These are phyloP conservation scores for Cladobotryum mycophilum DNA, from an alignment of 2,329 filamentous ascomycete genomes.

Conservation along the genomic window DNA sequence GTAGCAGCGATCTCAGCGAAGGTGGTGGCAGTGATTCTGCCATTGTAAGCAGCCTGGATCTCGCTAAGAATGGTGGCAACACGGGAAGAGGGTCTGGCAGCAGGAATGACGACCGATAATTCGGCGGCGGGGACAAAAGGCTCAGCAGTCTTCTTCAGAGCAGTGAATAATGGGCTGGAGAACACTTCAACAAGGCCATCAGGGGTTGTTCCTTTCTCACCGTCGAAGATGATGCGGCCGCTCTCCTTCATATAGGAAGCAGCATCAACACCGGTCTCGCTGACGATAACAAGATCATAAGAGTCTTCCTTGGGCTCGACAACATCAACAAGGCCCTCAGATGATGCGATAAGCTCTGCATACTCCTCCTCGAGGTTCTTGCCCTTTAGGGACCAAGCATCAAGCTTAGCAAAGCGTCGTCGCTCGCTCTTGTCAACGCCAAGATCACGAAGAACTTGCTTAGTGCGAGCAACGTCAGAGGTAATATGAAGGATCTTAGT, in stretches of 20 bases:
- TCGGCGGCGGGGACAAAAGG: conserved; percentile 4
- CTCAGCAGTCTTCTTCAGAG: conserved; percentile 9
- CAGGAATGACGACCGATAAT: conserved; percentile 15
- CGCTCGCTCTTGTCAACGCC: conserved; percentile 15
- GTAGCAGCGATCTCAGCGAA: conserved; percentile 13
- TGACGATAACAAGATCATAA: conserved; percentile 18
- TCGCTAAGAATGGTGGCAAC: conserved; percentile 11
- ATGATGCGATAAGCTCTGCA: conserved; percentile 6
- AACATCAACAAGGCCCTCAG: conserved; percentile 11
- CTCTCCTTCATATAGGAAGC: conserved; percentile 22
- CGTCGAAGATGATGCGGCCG: conserved; percentile 42
- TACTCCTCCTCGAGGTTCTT: conserved; percentile 10
- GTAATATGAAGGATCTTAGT: conserved; percentile 19
- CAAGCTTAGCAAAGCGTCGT: conserved; percentile 15
- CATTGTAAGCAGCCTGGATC: conserved; percentile 9
- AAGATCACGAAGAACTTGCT: conserved; percentile 11
- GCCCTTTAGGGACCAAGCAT: conserved; percentile 15
- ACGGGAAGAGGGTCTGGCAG: conserved; percentile 12
- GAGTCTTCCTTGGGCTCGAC: conserved; percentile 12
- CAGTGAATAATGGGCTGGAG: conserved; percentile 9
- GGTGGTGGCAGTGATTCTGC: conserved; percentile 11
- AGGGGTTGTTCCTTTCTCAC: conserved; percentile 11
- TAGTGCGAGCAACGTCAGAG: conserved; percentile 13
- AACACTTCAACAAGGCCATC: conserved; percentile 13
- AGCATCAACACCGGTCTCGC: conserved; percentile 14